Evolutionary conservation across 139 green algal genomes (phyloP).

Genomic region (Volvox reticuliferus): DNA sequence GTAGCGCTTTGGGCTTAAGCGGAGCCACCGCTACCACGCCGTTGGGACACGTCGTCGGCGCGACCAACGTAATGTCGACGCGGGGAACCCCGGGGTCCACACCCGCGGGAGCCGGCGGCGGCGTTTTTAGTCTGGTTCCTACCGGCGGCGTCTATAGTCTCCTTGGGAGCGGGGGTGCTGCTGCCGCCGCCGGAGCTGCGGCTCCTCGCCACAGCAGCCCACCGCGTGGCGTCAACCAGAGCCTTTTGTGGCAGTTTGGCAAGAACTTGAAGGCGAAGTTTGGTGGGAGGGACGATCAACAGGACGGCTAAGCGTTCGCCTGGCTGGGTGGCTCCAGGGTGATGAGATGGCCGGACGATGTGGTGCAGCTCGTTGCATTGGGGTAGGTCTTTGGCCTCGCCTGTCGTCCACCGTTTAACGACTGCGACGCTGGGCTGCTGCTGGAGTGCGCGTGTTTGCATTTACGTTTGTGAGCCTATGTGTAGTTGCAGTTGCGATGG

Average conservation of each 20-base stretch:
- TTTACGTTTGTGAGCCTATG: too few species aligned
- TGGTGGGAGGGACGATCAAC: background rate
- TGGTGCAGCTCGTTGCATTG: too few species aligned
- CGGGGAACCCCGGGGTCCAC: background rate
- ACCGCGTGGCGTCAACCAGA: background rate
- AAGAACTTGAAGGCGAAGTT: slow-evolving; percentile 29
- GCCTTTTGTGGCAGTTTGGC: slow-evolving; percentile 23
- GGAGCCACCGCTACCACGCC: background rate
- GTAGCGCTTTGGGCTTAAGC: background rate
- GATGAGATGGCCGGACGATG: too few species aligned
- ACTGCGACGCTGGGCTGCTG: too few species aligned
- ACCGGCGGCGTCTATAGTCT: background rate
- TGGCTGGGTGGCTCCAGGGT: too few species aligned
- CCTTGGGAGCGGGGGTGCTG: background rate
- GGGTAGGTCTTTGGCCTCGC: too few species aligned
- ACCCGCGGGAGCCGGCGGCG: background rate
- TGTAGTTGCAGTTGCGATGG: too few species aligned
- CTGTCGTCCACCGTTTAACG: too few species aligned
- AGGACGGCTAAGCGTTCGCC: background rate
- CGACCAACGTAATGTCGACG: background rate
- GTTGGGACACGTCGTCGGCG: background rate
- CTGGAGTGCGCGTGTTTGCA: too few species aligned
- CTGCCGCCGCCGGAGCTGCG: background rate
- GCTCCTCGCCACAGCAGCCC: background rate
- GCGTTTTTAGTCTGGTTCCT: background rate